Evolutionary conservation across 2,329 filamentous ascomycete genomes (phyloP), one percentile per base, ranked within the genome.

Genomic region (Aspergillus ibericus): DNA sequence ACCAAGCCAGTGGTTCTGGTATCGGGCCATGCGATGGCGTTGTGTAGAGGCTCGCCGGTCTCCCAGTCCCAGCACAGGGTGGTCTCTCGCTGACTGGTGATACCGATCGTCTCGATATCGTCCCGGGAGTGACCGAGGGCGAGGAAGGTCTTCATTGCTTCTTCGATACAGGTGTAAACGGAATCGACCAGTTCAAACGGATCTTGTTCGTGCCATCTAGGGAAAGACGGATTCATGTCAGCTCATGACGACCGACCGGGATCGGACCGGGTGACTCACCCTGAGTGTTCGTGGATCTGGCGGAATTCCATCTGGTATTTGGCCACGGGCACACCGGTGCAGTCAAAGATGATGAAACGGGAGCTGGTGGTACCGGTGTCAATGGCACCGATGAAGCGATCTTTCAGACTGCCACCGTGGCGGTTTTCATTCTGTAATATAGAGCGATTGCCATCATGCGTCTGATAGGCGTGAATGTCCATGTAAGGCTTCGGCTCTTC

Each of bases 311-410:
- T 87, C 77, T 96, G 92, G 73, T 96, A 91, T 66, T 87, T 88
- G 36, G 90, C 91, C 46, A 95, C 84, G 4, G 90, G 90, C 59
- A 89, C 86, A 56, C 92, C 92, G 42, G 84, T 79, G 63, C 86
- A 86, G 76, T 96, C 88, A 78, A 96, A 96, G 71, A 97, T 93
- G 67, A 96, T 84, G 77, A 96, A 96, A 36, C 92, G 85, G 34
- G 92, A 91, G 59, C 90, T 93, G 32, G 92, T 96, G 12, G 92
- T 96, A 59, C 92, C 92, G 70, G 96, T 91, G 72, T 96, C 92
- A 72, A 96, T 93, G 66, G 90, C 91, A 60, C 92, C 92, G 60
- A 96, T 88, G 70, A 91, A 96, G 48, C 65, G 72, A 34, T 75
- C 66, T 56, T 75, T 75, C 40, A 75, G 63, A 50, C 71, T 72